Percentiles rank a stretch among this genome's conserved stretches.
phyloP scores from a whole-genome alignment of 768 basidiomycete species.

The Auriscalpium microsporum region DNA sequence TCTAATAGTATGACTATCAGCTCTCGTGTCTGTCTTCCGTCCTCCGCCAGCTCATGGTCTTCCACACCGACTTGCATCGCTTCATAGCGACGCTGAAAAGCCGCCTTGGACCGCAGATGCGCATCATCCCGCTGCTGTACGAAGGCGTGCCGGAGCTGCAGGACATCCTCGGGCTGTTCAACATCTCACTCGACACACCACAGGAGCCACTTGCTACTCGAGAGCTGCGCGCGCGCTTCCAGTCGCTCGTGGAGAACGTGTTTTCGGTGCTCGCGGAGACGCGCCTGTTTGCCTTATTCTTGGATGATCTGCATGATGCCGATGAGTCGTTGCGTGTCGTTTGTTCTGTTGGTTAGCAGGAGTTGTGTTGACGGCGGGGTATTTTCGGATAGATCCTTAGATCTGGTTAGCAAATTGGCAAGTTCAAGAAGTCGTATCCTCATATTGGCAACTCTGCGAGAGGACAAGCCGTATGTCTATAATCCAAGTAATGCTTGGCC shows the following conservation, averaged over 20 bases:
- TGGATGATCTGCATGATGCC: slow-evolving; percentile 70
- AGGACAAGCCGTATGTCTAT: slow-evolving; percentile 37
- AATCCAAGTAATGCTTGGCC: not conserved
- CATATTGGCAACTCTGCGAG: slow-evolving; percentile 53
- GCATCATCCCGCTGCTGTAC: slow-evolving; percentile 61
- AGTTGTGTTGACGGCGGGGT: not conserved
- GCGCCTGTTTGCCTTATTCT: slow-evolving; percentile 58
- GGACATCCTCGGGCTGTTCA: slow-evolving; percentile 51
- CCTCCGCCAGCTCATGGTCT: slow-evolving; percentile 66
- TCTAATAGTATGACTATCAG: slow-evolving; percentile 24
- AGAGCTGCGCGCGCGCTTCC: slow-evolving; percentile 63
- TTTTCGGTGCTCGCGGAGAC: slow-evolving; percentile 64
- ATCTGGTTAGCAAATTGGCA: slow-evolving; percentile 54
- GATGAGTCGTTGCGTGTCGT: slow-evolving; percentile 47
- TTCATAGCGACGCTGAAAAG: slow-evolving; percentile 53
- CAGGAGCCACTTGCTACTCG: slow-evolving; percentile 47
- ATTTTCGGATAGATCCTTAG: slow-evolving; percentile 41
- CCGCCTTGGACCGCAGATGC: slow-evolving; percentile 59
- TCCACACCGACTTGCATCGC: slow-evolving; percentile 58
- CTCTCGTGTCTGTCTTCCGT: slow-evolving; percentile 63
- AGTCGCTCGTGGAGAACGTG: slow-evolving; percentile 61
- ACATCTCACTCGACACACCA: slow-evolving; percentile 41
- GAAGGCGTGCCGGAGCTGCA: slow-evolving; percentile 63
- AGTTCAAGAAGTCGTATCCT: slow-evolving; percentile 62
- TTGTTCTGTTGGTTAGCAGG: not conserved